Percentiles rank a stretch among this genome's conserved stretches.
phyloP scores from a whole-genome alignment of 139 green algal genomes.

The Picochlorum sp. region DNA sequence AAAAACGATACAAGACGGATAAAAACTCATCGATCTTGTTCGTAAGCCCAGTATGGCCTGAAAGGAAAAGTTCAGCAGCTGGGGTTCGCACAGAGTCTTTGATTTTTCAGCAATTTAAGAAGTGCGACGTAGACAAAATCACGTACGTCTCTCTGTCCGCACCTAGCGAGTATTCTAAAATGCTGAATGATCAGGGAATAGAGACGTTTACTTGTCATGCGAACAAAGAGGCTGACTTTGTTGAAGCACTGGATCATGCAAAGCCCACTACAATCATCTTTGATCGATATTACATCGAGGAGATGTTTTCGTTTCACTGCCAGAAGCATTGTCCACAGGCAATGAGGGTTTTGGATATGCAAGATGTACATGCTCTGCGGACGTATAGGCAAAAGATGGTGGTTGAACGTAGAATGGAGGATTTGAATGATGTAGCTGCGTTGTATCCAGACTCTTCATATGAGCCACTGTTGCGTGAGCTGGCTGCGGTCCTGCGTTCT shows the following conservation, averaged over 20 bases:
- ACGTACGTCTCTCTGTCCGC: not conserved
- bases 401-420: not conserved
- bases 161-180: conserved; percentile 9
- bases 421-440: conserved; percentile 9
- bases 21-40: conserved; percentile 11
- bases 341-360: conserved; percentile 48
- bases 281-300: conserved; percentile 45
- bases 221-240: conserved; percentile 19
- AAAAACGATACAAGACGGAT: too few relatives aligned
- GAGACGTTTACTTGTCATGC: not conserved
- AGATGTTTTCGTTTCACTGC: conserved; percentile 38
- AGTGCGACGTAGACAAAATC: not conserved
- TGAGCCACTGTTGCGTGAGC: conserved; percentile 25
- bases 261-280: conserved; percentile 26
- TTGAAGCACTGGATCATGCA: not conserved
- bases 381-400: conserved; percentile 4
- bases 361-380: conserved; percentile 46
- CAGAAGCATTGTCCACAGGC: conserved; percentile 15
- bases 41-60: conserved; percentile 21
- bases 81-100: conserved; percentile 19
- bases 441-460: conserved; percentile 14
- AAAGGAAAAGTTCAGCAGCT: conserved; percentile 8
- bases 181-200: conserved; percentile 3
- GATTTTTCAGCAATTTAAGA: not conserved
- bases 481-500: conserved; percentile 38